phyloP scores from a whole-genome alignment of 2,329 filamentous ascomycete genomes.

The Aureobasidium musti region DNA sequence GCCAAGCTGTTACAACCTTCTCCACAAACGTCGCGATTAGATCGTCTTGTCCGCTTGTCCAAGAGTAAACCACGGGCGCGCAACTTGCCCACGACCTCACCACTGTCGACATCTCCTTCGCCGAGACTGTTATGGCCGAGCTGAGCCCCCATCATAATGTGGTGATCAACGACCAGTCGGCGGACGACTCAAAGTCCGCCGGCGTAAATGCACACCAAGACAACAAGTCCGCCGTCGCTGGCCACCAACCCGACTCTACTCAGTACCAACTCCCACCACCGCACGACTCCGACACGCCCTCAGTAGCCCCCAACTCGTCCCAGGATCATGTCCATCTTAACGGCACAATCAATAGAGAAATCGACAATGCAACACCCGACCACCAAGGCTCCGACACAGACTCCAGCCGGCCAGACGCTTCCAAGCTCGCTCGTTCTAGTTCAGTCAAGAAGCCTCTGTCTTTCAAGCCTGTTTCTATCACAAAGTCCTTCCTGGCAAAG shows the following conservation, averaged over 20 bases:
- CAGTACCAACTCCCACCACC: conserved; percentile 31
- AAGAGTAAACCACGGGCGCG: conserved; percentile 14
- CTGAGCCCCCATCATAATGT: conserved; percentile 69
- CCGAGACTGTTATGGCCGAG: conserved; percentile 70
- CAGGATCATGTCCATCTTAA: conserved; percentile 29
- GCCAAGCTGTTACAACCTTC: too few relatives aligned
- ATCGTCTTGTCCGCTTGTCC: background rate
- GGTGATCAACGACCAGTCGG: conserved; percentile 70
- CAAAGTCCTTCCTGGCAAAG: conserved; percentile 82
- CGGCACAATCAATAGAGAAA: conserved; percentile 11
- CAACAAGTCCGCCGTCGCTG: conserved; percentile 51
- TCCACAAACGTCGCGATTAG: background rate
- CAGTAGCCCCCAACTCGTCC: conserved; percentile 30
- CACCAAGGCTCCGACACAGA: conserved; percentile 69
- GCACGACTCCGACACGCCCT: background rate
- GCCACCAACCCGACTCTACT: conserved; percentile 37
- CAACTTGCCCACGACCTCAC: conserved; percentile 10
- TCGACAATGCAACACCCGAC: conserved; percentile 28
- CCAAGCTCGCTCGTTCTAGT: conserved; percentile 58
- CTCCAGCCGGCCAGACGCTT: conserved; percentile 60
- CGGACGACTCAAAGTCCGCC: conserved; percentile 63
- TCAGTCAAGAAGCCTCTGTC: conserved; percentile 70
- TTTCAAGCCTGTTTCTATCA: conserved; percentile 84
- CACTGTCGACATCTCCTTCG: background rate
- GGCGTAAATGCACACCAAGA: conserved; percentile 63